Conservation (phyloP, 768 basidiomycete species). For the Mycena chlorophos region DNA sequence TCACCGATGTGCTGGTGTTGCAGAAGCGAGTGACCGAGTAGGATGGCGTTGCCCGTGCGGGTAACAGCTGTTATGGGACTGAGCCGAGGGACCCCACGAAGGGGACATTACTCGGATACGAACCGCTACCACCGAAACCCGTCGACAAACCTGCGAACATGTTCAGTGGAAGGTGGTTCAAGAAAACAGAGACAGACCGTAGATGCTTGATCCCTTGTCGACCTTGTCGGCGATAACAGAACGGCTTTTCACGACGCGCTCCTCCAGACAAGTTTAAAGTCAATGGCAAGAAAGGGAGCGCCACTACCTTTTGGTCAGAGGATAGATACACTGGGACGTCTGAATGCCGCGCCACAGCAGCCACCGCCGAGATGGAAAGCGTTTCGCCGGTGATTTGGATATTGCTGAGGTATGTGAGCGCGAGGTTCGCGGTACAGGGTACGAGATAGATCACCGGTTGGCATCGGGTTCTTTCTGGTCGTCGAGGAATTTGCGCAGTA, state of each 20-base stretch:
- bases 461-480: constrained; percentile 53
- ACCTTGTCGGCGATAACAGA: constrained; percentile 71
- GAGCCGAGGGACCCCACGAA: constrained; percentile 9
- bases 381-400: constrained; percentile 64
- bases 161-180: too few species aligned
- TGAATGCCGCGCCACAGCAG: constrained; percentile 61
- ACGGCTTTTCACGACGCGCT: constrained; percentile 61
- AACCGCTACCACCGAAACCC: constrained; percentile 75
- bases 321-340: constrained; percentile 41
- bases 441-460: constrained; percentile 46
- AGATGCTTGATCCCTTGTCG: constrained; percentile 65
- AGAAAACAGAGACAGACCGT: too few species aligned
- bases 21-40: constrained; percentile 64
- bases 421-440: constrained; percentile 8
- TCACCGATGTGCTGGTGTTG: constrained; percentile 72
- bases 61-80: constrained; percentile 58
- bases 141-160: too few species aligned
- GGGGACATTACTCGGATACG: constrained; percentile 18
- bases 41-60: constrained; percentile 62
- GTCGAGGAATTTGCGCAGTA: constrained; percentile 43
- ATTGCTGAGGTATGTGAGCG: constrained; percentile 39
- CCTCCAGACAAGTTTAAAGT: constrained; percentile 21
- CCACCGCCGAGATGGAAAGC: constrained; percentile 66
- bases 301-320: constrained; percentile 11
- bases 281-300: neutral